Evolutionary conservation across 345 rosid species (phyloP), one percentile per base, ranked within the genome.

Genomic region (Erucastrum elatum): DNA sequence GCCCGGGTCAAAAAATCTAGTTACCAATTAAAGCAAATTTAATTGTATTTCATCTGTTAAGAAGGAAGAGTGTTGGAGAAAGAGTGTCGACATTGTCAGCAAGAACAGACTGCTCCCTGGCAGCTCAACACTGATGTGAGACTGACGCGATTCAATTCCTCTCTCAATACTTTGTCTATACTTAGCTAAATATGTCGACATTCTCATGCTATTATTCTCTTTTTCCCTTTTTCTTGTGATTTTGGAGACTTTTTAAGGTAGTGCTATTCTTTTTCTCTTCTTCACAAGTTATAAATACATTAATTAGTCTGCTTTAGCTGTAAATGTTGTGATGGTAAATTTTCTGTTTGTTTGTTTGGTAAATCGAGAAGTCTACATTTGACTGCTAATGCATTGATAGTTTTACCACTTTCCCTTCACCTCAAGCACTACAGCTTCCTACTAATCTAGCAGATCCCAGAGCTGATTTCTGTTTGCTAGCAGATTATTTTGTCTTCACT

Each of bases 11-110:
- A 21, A 21, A 21, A 21, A 21, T 21, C 21, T 21, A 21, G 21
- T 21, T 21, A 21, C 21, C 21, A 21, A 21, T 21, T 21, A 21
- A 21, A 21, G 21, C 21, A 21, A 21, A 21, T 21, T 21, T 21
- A 21, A 21, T 21, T 0, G 21, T 21, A 21, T 21, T 21, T 21
- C 21, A 21, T 21, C 21, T 21, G 21, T 21, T 21, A 60, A 70
- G 44, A 10, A 27, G 34, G 64, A 26, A 25, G 35, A 67, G 65
- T 71, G 33, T 59, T 25, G 78, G 34, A 31, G 77, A 67, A 80
- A 80, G 82, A 80, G 71, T 74, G 82, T 74, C 82, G 82, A 80
- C 82, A 80, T 80, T 55, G 9, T 68, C 11, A 62, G 82, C 29
- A 44, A 11, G 37, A 16, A 1, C 4, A 58, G 34, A 34, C 27